Evolutionary conservation across 1,284 basidiomycete species (phyloP).

Genomic region (Inonotus hispidus): DNA sequence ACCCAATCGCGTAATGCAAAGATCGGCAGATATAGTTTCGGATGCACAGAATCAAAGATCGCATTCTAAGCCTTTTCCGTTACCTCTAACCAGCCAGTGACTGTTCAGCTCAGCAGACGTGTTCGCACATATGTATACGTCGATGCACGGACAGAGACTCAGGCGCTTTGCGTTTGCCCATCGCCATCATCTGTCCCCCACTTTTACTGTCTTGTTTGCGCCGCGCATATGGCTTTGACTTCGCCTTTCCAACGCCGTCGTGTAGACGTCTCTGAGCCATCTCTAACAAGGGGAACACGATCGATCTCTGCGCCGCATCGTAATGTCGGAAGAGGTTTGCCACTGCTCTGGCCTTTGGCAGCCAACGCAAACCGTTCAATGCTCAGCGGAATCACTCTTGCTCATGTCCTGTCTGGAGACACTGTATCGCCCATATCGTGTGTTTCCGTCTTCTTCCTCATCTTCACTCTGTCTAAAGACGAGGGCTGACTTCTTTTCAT

Average conservation of each 20-base stretch:
- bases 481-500: not conserved
- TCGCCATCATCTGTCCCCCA: not conserved
- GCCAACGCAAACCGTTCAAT: conserved; percentile 7
- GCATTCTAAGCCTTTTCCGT: not conserved
- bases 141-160: not conserved
- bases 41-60: not conserved
- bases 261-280: not conserved
- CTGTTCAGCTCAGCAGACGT: not conserved
- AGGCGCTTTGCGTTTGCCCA: not conserved
- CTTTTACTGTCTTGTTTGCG: not conserved
- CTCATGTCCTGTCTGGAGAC: conserved; percentile 34
- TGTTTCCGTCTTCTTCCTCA: conserved; percentile 1
- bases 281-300: not conserved
- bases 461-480: not conserved
- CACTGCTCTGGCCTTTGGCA: conserved; percentile 3
- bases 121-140: not conserved
- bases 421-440: conserved; percentile 38
- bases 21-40: not conserved
- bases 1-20: not conserved
- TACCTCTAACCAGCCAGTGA: not conserved
- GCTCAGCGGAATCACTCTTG: conserved; percentile 21
- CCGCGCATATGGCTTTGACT: not conserved
- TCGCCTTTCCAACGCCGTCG: not conserved
- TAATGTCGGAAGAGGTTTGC: not conserved
- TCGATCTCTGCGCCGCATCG: not conserved